Evolutionary conservation across 345 rosid genomes (phyloP), one percentile per base, ranked within the genome.

Genomic region (Gynandropsis gynandra): DNA sequence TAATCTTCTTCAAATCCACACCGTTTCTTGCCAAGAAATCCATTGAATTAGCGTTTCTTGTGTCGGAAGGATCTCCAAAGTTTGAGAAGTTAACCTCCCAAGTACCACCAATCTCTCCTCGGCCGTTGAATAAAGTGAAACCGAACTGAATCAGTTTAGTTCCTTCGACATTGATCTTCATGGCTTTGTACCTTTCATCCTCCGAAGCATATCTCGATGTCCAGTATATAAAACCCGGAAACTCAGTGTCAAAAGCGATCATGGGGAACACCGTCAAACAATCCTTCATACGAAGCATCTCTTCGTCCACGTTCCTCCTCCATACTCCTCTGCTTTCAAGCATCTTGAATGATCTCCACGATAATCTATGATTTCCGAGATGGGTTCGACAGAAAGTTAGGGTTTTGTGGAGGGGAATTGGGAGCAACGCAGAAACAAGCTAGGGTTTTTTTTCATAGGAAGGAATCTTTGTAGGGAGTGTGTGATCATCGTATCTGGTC

Each of bases 1-100:
- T 16, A 5, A 66, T 66, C 36, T 18, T 66, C 0, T 59, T 13
- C 40, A 66, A 47, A 49, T 66, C 56, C 11, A 66, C 8, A 10
- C 70, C 70, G 1, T 66, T 55, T 0, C 34, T 53, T 32, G 1
- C 42, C 18, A 66, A 4, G 14, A 66, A 66, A 4, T 53, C 51
- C 8, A 66, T 42, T 0, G 70, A 59, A 6, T 5, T 2, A 6
- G 53, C 36, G 36, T 66, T 59, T 7, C 65, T 50, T 4, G 15
- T 4, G 44, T 66, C 65, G 0, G 52, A 33, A 4, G 70, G 52
- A 1, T 59, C 65, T 1, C 61, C 61, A 3, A 66, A 66, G 43
- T 66, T 66, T 0, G 42, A 66, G 47, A 66, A 66, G 4, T 59
- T 66, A 5, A 59, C 4, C 51, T 66, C 65, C 70, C 70, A 66